These are phyloP conservation scores for Aethionema arabicum DNA, from an alignment of 345 rosid species.

Conservation along the genomic window DNA sequence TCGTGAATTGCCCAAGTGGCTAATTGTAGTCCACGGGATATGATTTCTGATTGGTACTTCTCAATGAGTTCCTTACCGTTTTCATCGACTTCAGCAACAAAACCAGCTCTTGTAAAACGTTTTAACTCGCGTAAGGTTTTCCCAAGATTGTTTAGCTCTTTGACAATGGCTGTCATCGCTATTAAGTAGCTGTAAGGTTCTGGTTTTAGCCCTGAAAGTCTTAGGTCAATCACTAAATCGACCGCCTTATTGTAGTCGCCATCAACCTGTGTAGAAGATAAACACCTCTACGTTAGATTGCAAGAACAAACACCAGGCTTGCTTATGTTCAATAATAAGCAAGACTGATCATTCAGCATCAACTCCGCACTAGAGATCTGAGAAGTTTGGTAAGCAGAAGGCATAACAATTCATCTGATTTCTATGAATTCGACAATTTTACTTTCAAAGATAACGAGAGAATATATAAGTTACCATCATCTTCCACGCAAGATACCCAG, in stretches of 20 bases:
- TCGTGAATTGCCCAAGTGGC: slow-evolving; percentile 78
- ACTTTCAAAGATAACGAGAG: slow-evolving; percentile 7
- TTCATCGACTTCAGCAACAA: slow-evolving; percentile 54
- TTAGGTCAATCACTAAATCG: slow-evolving; percentile 60
- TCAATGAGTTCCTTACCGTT: slow-evolving; percentile 54
- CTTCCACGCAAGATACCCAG: slow-evolving; percentile 95
- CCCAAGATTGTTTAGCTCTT: slow-evolving; percentile 79
- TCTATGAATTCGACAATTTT: neutral
- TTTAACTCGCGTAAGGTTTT: slow-evolving; percentile 72
- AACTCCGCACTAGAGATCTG: neutral
- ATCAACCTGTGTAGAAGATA: slow-evolving; percentile 52
- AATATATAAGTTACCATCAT: slow-evolving; percentile 56
- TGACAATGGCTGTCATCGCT: slow-evolving; percentile 91
- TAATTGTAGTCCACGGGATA: slow-evolving; percentile 60
- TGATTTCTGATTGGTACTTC: slow-evolving; percentile 66
- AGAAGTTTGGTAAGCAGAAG: too few relatives aligned
- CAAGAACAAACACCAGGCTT: neutral
- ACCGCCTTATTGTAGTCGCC: slow-evolving; percentile 73
- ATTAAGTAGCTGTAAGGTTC: slow-evolving; percentile 83
- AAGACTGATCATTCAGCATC: neutral
- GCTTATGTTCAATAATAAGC: neutral
- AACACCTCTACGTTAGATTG: neutral
- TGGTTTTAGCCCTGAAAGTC: slow-evolving; percentile 74
- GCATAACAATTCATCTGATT: too few relatives aligned
- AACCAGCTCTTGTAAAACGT: slow-evolving; percentile 57